Conservation (phyloP, 192 early-diverging fungal genomes). For the Coemansia sp. region DNA sequence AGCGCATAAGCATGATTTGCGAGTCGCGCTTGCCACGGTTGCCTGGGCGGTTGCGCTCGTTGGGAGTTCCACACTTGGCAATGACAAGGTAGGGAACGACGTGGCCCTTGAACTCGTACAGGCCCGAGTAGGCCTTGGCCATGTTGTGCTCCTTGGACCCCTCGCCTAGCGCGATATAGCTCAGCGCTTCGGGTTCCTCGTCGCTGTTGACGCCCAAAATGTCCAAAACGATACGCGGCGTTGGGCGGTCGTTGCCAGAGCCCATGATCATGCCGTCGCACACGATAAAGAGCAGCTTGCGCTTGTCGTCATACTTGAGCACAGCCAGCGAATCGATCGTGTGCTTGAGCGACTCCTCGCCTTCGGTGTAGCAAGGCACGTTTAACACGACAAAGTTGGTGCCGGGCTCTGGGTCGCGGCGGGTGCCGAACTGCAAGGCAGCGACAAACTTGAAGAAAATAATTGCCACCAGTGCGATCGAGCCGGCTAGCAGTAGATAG, state of each 20-base stretch:
- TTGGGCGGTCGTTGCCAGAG: constrained; percentile 93
- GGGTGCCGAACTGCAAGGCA: constrained; percentile 81
- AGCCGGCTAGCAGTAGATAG: constrained; percentile 79
- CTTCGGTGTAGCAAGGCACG: constrained; percentile 98
- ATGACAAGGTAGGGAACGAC: constrained; percentile 95
- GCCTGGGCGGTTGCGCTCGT: constrained; percentile 85
- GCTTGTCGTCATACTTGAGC: constrained; percentile 94
- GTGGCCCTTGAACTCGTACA: constrained; percentile 90
- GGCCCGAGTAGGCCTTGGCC: constrained; percentile 95
- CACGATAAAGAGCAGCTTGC: constrained; percentile 94
- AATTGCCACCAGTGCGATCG: constrained; percentile 77
- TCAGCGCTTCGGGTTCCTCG: constrained; percentile 79
- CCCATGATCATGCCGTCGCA: constrained; percentile 98
- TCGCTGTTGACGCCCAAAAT: constrained; percentile 88
- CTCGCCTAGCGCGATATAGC: constrained; percentile 88
- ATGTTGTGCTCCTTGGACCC: constrained; percentile 92
- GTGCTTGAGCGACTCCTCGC: constrained; percentile 86
- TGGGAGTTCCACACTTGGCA: constrained; percentile 88
- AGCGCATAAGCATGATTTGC: constrained; percentile 96
- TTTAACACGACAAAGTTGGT: constrained; percentile 92
- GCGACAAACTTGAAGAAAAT: constrained; percentile 95
- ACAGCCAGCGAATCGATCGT: constrained; percentile 93
- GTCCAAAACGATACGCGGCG: constrained; percentile 94
- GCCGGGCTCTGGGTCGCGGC: constrained; percentile 75
- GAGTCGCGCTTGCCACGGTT: constrained; percentile 99